Base-by-base conservation (phyloP, 108 stramenopile genomes). In the Hondaea fermentalgiana region DNA sequence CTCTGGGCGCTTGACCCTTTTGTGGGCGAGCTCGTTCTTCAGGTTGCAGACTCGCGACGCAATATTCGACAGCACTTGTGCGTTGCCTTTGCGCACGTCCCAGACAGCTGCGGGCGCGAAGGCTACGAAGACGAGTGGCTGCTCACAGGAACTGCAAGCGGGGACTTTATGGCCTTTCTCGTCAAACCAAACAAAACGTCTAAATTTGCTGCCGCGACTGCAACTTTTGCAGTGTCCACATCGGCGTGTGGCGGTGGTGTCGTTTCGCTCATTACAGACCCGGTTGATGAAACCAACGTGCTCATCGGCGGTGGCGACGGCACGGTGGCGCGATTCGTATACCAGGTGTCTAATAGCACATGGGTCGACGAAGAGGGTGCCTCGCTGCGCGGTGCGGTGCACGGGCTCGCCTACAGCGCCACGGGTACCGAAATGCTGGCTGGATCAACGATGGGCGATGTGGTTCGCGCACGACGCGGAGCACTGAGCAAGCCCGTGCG, bases 1-100 rank as follows among this genome's bases (percentile, higher is more conserved):
- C 19, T 94, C 29, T 95, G 94, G 94, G 59, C 89, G 5, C 57
- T 95, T 28, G 57, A 95, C 83, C 94, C 95, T 5, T 94, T 91
- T 90, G 25, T 60, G 21, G 94, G 94, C 10, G 91, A 92, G 47
- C 59, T 83, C 90, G 25, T 5, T 12, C 14, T 44, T 43, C 51
- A 89, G 91, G 60, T 45, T 25, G 58, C 53, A 5, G 87, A 55
- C 5, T 5, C 53, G 5, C n/a, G 49, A 8, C 53, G 87, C 29
- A 57, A 57, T 29, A 42, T 55, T 17, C 49, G 87, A 5, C 87
- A 87, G 16, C 25, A 25, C 53, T 55, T 23, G 12, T 57, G 49
- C 3, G 12, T 55, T 64, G 43, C 49, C n/a, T 87, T 57, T 87
- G 87, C 16, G 5, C 87, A 57, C 23, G n/a, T 87, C 42, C 53